Conservation (phyloP, 805 yeast species). For the Lipomyces spencermartinsiae region DNA sequence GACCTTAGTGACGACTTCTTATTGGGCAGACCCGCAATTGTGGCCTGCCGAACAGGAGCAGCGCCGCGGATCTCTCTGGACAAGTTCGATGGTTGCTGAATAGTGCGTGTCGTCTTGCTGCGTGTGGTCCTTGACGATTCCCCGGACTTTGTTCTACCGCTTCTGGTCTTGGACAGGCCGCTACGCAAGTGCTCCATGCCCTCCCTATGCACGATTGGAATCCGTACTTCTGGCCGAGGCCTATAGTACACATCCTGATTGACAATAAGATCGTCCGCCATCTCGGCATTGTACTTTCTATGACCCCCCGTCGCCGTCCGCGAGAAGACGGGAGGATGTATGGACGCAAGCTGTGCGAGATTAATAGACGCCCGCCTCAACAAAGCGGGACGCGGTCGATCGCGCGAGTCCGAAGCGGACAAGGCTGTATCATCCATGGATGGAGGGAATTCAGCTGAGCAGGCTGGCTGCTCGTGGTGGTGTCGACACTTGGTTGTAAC, state of each 20-base stretch:
- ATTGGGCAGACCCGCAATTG: not conserved
- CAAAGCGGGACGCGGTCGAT: slow-evolving; percentile 10
- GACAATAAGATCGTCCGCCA: slow-evolving; percentile 30
- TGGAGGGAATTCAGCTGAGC: not conserved
- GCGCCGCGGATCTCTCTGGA: too few species aligned
- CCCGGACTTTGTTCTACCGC: not conserved
- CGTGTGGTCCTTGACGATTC: not conserved
- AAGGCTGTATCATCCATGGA: slow-evolving; percentile 22
- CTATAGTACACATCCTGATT: slow-evolving; percentile 22
- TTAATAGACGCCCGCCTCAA: slow-evolving; percentile 29
- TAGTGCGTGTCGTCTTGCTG: not conserved
- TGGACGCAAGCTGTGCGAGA: slow-evolving; percentile 22
- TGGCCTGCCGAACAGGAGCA: not conserved
- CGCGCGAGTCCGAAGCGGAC: slow-evolving; percentile 15
- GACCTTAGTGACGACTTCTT: not conserved
- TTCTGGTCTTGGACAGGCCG: not conserved
- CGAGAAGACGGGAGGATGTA: slow-evolving; percentile 19
- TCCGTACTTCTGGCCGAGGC: slow-evolving; percentile 15
- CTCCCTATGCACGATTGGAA: slow-evolving; percentile 12
- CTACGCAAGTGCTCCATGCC: not conserved
- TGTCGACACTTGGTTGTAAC: not conserved
- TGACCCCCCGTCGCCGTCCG: not conserved
- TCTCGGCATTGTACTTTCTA: slow-evolving; percentile 15
- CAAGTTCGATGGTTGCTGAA: not conserved
- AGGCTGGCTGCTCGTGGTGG: not conserved